These are phyloP conservation scores for Deakozyma indianensis DNA, from an alignment of 805 yeast species.

Conservation along the genomic window DNA sequence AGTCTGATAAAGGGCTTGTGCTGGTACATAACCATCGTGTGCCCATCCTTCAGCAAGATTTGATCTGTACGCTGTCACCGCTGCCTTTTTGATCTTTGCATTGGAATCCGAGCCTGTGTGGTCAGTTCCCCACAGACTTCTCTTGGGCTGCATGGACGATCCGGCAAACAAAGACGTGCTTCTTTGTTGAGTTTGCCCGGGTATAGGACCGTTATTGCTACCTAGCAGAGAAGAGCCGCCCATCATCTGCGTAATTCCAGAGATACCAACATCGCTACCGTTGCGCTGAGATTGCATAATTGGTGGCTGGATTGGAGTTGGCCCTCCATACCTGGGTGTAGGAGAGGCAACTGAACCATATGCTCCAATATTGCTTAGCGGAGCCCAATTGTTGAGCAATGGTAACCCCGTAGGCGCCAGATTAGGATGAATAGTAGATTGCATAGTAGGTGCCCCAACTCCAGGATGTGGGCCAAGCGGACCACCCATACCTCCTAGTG, in stretches of 20 bases:
- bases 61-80: constrained; percentile 12
- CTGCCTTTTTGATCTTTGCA: constrained; percentile 13
- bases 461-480: no score
- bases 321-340: neutral
- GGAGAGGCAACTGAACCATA: neutral
- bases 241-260: neutral
- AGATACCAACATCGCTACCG: neutral
- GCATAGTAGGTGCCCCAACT: no score
- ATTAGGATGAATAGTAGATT: neutral
- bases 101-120: neutral
- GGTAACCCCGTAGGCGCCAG: neutral
- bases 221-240: neutral
- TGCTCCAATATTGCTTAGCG: neutral
- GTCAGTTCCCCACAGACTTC: neutral
- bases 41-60: constrained; percentile 13
- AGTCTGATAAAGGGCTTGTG: constrained; percentile 19
- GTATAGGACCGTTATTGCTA: neutral
- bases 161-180: neutral
- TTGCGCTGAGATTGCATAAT: constrained; percentile 2
- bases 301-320: constrained; percentile 1
- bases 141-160: neutral
- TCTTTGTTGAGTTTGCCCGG: neutral
- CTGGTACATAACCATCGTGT: constrained; percentile 21
- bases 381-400: neutral
- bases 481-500: neutral